These are phyloP conservation scores for Triticum turgidum DNA, from an alignment of 176 grass and related monocot species.

Conservation along the genomic window DNA sequence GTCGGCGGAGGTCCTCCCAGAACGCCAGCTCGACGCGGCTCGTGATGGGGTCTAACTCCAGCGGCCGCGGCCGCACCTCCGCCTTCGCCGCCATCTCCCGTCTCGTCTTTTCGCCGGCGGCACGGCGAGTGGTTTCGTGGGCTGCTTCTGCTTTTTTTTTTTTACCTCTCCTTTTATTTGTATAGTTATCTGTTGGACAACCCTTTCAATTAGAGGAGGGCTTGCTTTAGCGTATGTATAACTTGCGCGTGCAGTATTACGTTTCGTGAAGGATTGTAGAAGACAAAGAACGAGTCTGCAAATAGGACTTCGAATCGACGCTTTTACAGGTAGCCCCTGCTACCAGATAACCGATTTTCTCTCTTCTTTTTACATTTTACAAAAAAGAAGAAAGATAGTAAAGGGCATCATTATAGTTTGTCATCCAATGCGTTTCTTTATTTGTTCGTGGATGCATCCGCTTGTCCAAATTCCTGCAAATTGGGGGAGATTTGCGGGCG, in stretches of 20 bases:
- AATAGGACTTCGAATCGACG: neutral
- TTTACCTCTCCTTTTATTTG: neutral
- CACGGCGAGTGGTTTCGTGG: neutral
- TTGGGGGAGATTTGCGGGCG: too few relatives aligned
- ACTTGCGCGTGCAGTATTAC: neutral
- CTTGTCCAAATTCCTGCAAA: too few relatives aligned
- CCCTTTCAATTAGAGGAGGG: neutral
- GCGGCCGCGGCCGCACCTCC: neutral
- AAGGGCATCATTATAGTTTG: too few relatives aligned
- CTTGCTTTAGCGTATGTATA: constrained; percentile 29
- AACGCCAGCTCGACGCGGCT: constrained; percentile 36
- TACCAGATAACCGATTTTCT: too few relatives aligned
- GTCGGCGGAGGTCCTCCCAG: constrained; percentile 54
- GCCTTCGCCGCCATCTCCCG: neutral
- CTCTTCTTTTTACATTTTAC: too few relatives aligned
- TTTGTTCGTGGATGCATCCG: too few relatives aligned
- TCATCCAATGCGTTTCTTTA: too few relatives aligned
- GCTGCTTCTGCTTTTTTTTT: neutral
- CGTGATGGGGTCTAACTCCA: neutral
- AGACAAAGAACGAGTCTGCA: neutral
- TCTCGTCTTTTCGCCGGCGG: neutral
- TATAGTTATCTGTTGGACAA: neutral
- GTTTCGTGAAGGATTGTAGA: neutral
- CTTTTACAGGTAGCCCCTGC: neutral
- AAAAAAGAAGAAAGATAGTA: too few relatives aligned